phyloP scores from a whole-genome alignment of 257 asterid species.

The Eucommia ulmoides region DNA sequence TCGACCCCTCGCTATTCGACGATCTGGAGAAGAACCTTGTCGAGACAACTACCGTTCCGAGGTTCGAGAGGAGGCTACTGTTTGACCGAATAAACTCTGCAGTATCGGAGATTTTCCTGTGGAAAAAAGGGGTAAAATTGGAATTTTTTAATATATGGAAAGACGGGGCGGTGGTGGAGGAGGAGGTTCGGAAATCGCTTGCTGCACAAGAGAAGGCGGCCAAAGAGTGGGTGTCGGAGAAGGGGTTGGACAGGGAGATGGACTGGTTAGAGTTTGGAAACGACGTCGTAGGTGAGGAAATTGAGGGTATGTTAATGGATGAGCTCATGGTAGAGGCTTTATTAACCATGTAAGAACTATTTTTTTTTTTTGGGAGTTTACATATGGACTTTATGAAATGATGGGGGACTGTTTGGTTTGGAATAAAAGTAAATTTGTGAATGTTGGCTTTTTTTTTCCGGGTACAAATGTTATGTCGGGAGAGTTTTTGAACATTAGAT shows the following conservation, averaged over 20 bases:
- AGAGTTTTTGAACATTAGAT: too few relatives aligned
- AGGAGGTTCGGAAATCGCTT: conserved; percentile 30
- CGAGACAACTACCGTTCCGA: conserved; percentile 18
- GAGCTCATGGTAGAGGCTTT: conserved; percentile 39
- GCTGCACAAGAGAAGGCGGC: conserved; percentile 13
- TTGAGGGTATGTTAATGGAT: conserved; percentile 54
- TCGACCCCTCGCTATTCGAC: conserved; percentile 48
- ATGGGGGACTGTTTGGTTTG: background rate
- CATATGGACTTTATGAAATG: conserved; percentile 12
- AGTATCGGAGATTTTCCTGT: conserved; percentile 30
- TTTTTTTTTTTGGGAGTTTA: too few relatives aligned
- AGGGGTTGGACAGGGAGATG: conserved; percentile 41
- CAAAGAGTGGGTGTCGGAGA: conserved; percentile 18
- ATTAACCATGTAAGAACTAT: too few relatives aligned
- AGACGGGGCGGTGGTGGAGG: conserved; percentile 40
- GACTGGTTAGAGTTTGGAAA: conserved; percentile 37
- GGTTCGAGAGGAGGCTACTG: conserved; percentile 51
- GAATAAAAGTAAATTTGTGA: background rate
- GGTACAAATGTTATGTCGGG: background rate
- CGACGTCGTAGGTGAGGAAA: conserved; percentile 40
- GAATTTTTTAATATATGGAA: conserved; percentile 30
- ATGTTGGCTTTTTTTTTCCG: background rate
- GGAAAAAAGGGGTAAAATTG: too few relatives aligned
- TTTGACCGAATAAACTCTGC: conserved; percentile 52
- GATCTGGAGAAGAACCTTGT: conserved; percentile 45